Base-by-base conservation (phyloP, 768 basidiomycete genomes). In the Scleroderma citrinum region DNA sequence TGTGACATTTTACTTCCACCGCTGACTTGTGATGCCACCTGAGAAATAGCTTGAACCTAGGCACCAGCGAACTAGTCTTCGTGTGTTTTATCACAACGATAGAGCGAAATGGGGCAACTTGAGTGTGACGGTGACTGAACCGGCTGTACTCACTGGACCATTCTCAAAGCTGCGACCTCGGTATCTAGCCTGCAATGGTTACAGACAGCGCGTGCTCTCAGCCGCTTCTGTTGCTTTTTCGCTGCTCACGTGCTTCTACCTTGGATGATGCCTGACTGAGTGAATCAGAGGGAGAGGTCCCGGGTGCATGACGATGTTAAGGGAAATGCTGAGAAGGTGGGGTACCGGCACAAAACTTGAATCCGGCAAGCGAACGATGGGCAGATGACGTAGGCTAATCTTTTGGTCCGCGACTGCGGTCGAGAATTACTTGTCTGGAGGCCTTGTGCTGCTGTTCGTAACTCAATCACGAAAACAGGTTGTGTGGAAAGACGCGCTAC, bases 31-130 rank as follows among this genome's bases (percentile, higher is more conserved):
- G 63, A 64, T 35, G 63, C 55, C 6, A 57, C 53, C 31, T 57
- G 63, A 46, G 64, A 67, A 23, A 19, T 11, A 0, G 63, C 64
- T 41, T 59, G 56, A n/a, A 51, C 19, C 29, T 43, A 62, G 7
- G 40, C 56, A 17, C 66, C 55, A 7, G 82, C 81, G 53, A 83
- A 73, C 14, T 84, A 61, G 59, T 85, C 83, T 59, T 82, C 83
- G 16, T 69, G 70, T 2, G 83, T 86, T 0, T 83, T 71, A 3
- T 75, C 83, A 61, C 83, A 80, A 11, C 83, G 76, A 63, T 83
- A 86, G 14, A 83, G 84, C 5, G 84, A 85, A 59, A 85, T 85
- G 0, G 82, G 81, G 21, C 82, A 71, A 52, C 64, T 74, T 41
- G 83, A 82, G 49, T 81, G 77, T 1, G 72, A 68, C n/a, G 64